Evolutionary conservation across 306 rosid genomes (phyloP).

Genomic region (Cyamopsis tetragonoloba): DNA sequence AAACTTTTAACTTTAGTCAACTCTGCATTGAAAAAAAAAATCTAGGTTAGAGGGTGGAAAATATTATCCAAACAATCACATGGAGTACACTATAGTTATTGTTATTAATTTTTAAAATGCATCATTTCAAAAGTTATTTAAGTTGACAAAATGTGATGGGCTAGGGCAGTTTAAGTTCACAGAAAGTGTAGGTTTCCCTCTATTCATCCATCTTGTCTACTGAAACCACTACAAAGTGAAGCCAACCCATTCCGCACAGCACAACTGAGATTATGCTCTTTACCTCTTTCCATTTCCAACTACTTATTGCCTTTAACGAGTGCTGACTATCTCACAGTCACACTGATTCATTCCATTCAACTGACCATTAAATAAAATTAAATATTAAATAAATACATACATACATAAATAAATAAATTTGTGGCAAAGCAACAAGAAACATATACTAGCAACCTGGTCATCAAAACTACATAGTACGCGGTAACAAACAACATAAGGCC

Average conservation of each 20-base stretch:
- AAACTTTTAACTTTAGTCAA: too few relatives aligned
- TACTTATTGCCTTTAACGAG: conserved; percentile 38
- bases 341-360: too few relatives aligned
- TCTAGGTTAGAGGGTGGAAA: too few relatives aligned
- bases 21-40: too few relatives aligned
- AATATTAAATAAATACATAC: too few relatives aligned
- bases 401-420: neutral
- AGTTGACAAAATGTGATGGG: too few relatives aligned
- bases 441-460: conserved; percentile 34
- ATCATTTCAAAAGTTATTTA: too few relatives aligned
- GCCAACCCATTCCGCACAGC: conserved; percentile 36
- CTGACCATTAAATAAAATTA: conserved; percentile 30
- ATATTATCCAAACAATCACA: too few relatives aligned
- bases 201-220: conserved; percentile 32
- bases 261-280: conserved; percentile 38
- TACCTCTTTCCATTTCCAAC: conserved; percentile 35
- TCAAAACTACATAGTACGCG: conserved; percentile 33
- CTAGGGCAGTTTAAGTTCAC: conserved; percentile 19
- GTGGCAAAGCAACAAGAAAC: conserved; percentile 21
- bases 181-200: conserved; percentile 32
- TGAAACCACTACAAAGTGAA: conserved; percentile 42
- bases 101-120: too few relatives aligned
- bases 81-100: too few relatives aligned
- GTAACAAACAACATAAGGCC: conserved; percentile 43
- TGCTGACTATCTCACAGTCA: conserved; percentile 41